A percentile compares a stretch with the other conserved stretches of the same genome.
These are phyloP conservation scores for Uronychia setigera DNA, from an alignment of 73 alveolate species.

Conservation along the genomic window DNA sequence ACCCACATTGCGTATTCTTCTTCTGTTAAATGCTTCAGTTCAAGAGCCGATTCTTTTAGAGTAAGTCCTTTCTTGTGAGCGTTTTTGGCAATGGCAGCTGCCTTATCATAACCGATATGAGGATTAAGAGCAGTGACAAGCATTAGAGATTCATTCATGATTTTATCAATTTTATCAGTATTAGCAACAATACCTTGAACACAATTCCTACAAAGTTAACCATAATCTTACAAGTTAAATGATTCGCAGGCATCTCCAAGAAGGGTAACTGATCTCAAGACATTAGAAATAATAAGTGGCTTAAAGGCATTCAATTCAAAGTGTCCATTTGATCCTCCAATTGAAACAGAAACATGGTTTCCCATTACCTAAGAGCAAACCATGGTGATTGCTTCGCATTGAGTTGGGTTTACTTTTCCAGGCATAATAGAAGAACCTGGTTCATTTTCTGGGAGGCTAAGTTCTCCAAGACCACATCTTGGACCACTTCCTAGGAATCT, in stretches of 20 bases:
- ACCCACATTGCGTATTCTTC: conserved; percentile 91
- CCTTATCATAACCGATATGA: conserved; percentile 97
- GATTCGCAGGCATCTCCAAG: conserved; percentile 96
- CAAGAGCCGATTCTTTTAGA: conserved; percentile 86
- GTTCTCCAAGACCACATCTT: conserved; percentile 99
- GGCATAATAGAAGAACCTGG: conserved; percentile 99
- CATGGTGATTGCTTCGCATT: conserved; percentile 99
- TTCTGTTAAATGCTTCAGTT: conserved; percentile 80
- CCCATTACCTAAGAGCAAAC: conserved; percentile 99
- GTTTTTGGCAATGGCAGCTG: conserved; percentile 97
- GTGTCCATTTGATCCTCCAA: conserved; percentile 99
- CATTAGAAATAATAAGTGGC: conserved; percentile 96
- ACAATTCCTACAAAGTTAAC: conserved; percentile 68
- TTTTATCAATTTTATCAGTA: conserved; percentile 78
- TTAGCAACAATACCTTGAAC: conserved; percentile 91
- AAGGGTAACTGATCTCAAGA: conserved; percentile 91
- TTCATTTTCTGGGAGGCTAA: conserved; percentile 96
- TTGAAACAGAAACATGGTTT: conserved; percentile 97
- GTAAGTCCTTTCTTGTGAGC: conserved; percentile 93
- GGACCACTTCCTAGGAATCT: conserved; percentile 99
- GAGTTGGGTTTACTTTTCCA: conserved; percentile 98
- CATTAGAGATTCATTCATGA: conserved; percentile 87
- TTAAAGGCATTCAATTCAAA: conserved; percentile 99
- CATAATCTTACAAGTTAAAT: conserved; percentile 58
- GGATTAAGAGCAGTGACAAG: conserved; percentile 99